These are phyloP conservation scores for Mycena crocata DNA, from an alignment of 768 basidiomycete genomes.

Conservation along the genomic window DNA sequence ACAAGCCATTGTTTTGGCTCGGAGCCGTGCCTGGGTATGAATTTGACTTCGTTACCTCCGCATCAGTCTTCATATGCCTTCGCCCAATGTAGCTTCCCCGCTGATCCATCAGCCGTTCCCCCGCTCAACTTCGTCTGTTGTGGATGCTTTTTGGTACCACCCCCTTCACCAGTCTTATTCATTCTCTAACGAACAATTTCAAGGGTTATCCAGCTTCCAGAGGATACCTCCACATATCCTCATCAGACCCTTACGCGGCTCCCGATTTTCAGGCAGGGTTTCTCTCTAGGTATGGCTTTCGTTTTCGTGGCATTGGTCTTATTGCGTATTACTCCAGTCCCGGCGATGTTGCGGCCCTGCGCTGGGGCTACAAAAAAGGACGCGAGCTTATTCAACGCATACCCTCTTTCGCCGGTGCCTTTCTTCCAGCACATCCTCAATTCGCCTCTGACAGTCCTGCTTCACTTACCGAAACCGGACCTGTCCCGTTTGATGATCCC, in stretches of 20 bases:
- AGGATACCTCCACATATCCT: constrained; percentile 51
- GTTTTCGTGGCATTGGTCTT: not conserved
- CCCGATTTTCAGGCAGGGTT: constrained; percentile 47
- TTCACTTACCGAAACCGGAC: constrained; percentile 17
- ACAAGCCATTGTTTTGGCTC: constrained; percentile 54
- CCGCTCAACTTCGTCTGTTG: not conserved
- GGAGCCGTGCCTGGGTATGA: constrained; percentile 43
- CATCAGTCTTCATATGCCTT: no score
- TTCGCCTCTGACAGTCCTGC: constrained; percentile 29
- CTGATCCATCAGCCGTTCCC: constrained; percentile 11
- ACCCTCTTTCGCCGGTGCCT: constrained; percentile 38
- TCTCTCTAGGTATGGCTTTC: constrained; percentile 41
- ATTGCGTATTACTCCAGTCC: constrained; percentile 1
- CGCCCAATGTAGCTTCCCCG: constrained; percentile 11
- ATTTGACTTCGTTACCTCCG: no score
- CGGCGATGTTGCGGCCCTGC: constrained; percentile 43
- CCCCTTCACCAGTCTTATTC: not conserved
- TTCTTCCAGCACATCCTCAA: constrained; percentile 32
- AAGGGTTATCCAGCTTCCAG: constrained; percentile 40
- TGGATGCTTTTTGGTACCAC: constrained; percentile 39
- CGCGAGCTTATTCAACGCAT: constrained; percentile 56
- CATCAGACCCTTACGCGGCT: constrained; percentile 41
- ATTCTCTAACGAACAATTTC: not conserved
- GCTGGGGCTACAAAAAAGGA: constrained; percentile 51
- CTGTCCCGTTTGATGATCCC: constrained; percentile 34